Percentiles rank a stretch among this genome's conserved stretches.
These are phyloP conservation scores for Phytophthora sojae DNA, from an alignment of 352 stramenopile genomes.

Conservation along the genomic window DNA sequence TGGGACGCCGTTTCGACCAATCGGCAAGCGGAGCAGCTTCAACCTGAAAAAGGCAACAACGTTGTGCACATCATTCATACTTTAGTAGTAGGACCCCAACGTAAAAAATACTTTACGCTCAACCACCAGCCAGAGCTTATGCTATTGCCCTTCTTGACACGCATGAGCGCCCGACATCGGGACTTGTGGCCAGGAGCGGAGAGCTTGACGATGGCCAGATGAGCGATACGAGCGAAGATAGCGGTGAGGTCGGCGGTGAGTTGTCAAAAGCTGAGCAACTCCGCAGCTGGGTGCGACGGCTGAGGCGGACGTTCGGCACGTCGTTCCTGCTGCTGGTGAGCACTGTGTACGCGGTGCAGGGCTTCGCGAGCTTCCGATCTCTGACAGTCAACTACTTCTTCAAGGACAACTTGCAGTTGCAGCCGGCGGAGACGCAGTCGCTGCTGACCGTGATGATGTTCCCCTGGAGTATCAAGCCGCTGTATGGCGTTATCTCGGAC, in stretches of 20 bases:
- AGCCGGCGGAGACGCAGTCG: constrained; percentile 93
- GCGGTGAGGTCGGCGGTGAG: constrained; percentile 2
- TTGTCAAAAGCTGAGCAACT: constrained; percentile 44
- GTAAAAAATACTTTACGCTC: no score
- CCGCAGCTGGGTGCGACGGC: constrained; percentile 51
- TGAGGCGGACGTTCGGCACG: constrained; percentile 73
- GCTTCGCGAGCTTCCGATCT: constrained; percentile 92
- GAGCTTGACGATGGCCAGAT: constrained; percentile 9
- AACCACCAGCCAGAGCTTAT: no score
- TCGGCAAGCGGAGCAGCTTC: no score
- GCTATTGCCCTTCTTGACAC: neutral
- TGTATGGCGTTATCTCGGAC: constrained; percentile 97
- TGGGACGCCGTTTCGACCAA: no score
- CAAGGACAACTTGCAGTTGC: constrained; percentile 96
- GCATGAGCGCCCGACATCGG: constrained; percentile 24
- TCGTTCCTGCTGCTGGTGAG: constrained; percentile 76
- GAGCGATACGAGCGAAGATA: constrained; percentile 24
- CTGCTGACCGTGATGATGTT: constrained; percentile 95
- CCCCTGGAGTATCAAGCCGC: constrained; percentile 96
- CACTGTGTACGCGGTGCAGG: constrained; percentile 95
- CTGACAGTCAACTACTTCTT: constrained; percentile 97
- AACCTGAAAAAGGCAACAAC: no score
- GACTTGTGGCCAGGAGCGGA: constrained; percentile 20
- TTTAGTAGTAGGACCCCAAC: no score
- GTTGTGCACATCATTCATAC: no score